Evolutionary conservation across 768 basidiomycete genomes (phyloP).

Genomic region (Pholiota conissans): DNA sequence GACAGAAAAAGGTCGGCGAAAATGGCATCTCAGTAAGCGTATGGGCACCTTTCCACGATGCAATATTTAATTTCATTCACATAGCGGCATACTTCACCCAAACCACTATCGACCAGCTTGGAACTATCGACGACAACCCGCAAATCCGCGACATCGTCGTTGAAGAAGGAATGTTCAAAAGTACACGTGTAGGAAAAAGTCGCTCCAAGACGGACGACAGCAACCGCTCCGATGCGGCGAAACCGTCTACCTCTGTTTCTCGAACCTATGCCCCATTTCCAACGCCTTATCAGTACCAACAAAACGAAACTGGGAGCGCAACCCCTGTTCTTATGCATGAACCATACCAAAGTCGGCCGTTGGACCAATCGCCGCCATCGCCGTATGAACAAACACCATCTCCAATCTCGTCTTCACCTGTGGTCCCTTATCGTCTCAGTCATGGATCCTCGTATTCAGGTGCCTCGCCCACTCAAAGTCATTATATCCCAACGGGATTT

Average conservation of each 20-base stretch:
- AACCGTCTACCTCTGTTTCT: constrained; percentile 22
- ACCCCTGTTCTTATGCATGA: constrained; percentile 41
- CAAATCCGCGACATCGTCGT: constrained; percentile 59
- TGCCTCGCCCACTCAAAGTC: neutral
- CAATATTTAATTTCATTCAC: constrained; percentile 6
- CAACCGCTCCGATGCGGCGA: constrained; percentile 26
- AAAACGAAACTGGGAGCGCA: constrained; percentile 24
- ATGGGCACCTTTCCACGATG: neutral
- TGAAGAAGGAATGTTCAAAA: constrained; percentile 67
- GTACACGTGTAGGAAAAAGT: constrained; percentile 58
- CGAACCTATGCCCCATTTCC: constrained; percentile 45
- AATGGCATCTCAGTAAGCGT: constrained; percentile 81
- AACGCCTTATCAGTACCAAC: constrained; percentile 29
- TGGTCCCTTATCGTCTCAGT: constrained; percentile 8
- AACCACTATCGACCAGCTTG: constrained; percentile 66
- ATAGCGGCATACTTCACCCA: constrained; percentile 87
- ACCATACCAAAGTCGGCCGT: constrained; percentile 32
- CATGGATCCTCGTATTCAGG: constrained; percentile 9
- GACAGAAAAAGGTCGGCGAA: constrained; percentile 61
- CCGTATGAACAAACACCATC: constrained; percentile 20
- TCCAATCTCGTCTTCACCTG: constrained; percentile 17
- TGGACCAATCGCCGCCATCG: constrained; percentile 15
- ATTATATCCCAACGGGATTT: constrained; percentile 1
- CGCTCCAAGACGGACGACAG: constrained; percentile 44
- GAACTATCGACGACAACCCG: constrained; percentile 69